These are phyloP conservation scores for Silybum marianum DNA, from an alignment of 129 eudicot species.

Conservation along the genomic window DNA sequence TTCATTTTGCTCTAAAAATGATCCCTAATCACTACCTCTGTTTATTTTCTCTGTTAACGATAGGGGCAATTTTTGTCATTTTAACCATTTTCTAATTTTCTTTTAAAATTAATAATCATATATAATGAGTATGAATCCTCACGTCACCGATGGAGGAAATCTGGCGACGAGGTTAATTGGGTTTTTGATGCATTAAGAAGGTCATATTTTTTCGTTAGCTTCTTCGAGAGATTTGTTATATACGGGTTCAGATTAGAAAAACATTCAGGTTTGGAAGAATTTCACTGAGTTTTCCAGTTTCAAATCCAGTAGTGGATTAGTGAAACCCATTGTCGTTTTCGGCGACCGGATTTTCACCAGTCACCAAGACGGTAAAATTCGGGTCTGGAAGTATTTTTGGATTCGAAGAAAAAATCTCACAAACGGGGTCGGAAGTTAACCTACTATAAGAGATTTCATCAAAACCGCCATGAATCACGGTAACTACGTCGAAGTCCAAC, in stretches of 20 bases:
- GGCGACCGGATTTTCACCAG: constrained; percentile 67
- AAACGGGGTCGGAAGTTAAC: constrained; percentile 66
- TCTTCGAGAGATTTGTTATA: constrained; percentile 49
- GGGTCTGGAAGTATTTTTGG: constrained; percentile 63
- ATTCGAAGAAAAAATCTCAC: constrained; percentile 23
- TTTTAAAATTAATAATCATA: too few species aligned
- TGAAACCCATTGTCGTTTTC: constrained; percentile 69
- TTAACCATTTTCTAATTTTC: too few species aligned
- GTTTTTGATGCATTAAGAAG: constrained; percentile 70
- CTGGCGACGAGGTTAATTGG: constrained; percentile 51
- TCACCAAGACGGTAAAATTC: constrained; percentile 88
- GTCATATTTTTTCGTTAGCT: constrained; percentile 82
- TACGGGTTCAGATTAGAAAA: constrained; percentile 86
- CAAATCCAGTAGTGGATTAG: constrained; percentile 73
- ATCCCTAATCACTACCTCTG: too few species aligned
- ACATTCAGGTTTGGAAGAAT: constrained; percentile 80
- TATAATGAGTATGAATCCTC: not conserved
- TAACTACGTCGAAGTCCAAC: constrained; percentile 58
- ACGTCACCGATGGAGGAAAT: not conserved
- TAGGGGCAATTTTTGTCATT: too few species aligned
- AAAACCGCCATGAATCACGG: constrained; percentile 59
- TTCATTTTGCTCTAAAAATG: too few species aligned
- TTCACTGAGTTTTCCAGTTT: constrained; percentile 70
- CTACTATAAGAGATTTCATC: constrained; percentile 56
- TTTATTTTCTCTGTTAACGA: too few species aligned